Evolutionary conservation across 1,284 basidiomycete species (phyloP), one percentile per base, ranked within the genome.

Genomic region (Porogramme epimiltina): DNA sequence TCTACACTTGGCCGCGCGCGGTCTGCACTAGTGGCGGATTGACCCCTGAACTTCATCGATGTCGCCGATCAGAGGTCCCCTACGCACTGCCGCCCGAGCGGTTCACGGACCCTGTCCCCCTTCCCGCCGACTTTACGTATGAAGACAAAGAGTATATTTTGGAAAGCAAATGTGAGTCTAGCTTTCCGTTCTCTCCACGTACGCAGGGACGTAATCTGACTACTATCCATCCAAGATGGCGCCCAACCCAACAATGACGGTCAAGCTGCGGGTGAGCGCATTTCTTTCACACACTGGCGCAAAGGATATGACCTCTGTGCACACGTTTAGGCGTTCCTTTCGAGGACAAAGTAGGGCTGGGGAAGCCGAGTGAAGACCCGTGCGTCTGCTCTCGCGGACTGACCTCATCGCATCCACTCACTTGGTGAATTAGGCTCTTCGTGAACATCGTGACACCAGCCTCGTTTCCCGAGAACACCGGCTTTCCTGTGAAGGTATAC

Each of bases 401-500:
- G 16, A 26, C 10, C 22, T 11, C 11, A 28, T 16, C 41, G 16
- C 24, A 22, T 23, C 20, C 15, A 20, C 18, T 19, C 24, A 45
- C 37, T 47, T 20, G 43, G 51, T 23, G 10, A 26, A 31, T 16
- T 45, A 86, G 84, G 3, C 67, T 87, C 38, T 89, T 88, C 62
- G 69, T 88, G 43, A 89, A 91, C 66, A 82, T 91, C 47, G 81
- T 82, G 41, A 66, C 74, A 0, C 89, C 88, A 0, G 82, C 86
- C 0, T 73, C 77, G 0, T 82, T 80, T 63, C 76, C 81, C 15
- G 57, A 70, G 1, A 65, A 70, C 28, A 69, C 66, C 16, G 69
- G 69, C n/a, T 80, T 84, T 52, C 84, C 87, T 0, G 87, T 90
- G 44, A 84, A 79, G 52, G 78, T 89, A 2, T 91, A 89, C 67